Conservation (phyloP, 768 basidiomycete species). For the Pulveroboletus sp. region DNA sequence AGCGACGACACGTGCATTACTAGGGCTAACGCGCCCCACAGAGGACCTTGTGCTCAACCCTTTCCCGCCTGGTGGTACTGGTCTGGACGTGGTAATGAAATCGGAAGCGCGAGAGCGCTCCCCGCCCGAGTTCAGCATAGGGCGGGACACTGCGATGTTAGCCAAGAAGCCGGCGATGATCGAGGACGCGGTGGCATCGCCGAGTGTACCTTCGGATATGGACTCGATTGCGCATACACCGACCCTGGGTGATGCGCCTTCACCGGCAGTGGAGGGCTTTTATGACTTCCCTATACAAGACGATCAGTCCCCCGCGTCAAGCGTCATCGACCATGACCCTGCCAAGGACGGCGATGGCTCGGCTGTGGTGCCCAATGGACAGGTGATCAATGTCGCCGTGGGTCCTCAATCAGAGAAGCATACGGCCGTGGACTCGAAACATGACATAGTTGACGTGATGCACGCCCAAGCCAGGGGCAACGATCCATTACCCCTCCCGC, state of each 20-base stretch:
- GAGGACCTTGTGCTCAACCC: background rate
- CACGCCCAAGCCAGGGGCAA: background rate
- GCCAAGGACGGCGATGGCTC: constrained; percentile 12
- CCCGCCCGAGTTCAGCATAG: constrained; percentile 10
- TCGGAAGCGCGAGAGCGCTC: background rate
- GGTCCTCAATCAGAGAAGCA: background rate
- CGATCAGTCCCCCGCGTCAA: constrained; percentile 27
- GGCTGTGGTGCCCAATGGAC: background rate
- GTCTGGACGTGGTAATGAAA: constrained; percentile 1
- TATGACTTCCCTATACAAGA: constrained; percentile 22
- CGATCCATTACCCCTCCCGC: background rate
- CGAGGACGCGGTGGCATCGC: constrained; percentile 17
- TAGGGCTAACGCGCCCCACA: constrained; percentile 11
- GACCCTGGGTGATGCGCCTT: constrained; percentile 14
- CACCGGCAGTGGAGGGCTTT: constrained; percentile 22
- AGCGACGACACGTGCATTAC: constrained; percentile 25
- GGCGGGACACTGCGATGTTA: background rate
- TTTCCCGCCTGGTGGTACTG: background rate
- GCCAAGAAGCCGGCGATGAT: background rate
- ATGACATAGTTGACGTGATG: background rate
- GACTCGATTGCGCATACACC: constrained; percentile 24
- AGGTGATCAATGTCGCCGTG: background rate
- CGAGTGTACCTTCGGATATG: constrained; percentile 26
- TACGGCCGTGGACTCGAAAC: background rate
- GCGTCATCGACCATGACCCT: constrained; percentile 21